Evolutionary conservation across 495 filamentous ascomycete genomes (phyloP), one percentile per base, ranked within the genome.

Genomic region (Penicillium daleae): DNA sequence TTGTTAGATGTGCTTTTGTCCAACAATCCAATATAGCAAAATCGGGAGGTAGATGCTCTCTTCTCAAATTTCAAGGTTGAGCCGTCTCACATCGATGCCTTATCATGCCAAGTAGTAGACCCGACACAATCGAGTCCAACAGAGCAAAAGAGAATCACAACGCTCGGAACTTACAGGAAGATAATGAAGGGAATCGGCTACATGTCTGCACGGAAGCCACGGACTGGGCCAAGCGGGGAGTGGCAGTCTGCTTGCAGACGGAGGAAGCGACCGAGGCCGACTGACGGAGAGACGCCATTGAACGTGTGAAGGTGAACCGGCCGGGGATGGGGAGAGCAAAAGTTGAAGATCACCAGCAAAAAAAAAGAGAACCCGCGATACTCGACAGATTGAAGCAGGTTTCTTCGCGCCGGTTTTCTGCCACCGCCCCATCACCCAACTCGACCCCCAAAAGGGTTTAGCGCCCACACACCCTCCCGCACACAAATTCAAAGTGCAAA

Each of bases 401-500:
- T 72, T 67, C 65, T 72, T 65, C 67, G 49, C 60, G 59, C 31
- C 48, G 60, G 59, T 57, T 49, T 72, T 72, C 70, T 72, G 70
- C 70, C 70, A 72, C 70, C 70, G 70, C 70, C 70, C 33, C 62
- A 63, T 69, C 29, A 3, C 15, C n/a, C 49, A 52, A n/a, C 26
- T 52, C 15, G n/a, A 55, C 26, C 74, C 57, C 74, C 57, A 63
- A 71, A 56, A 13, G 13, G 68, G 78, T 44, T 66, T 81, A 81
- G 78, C 70, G 75, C 65, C 32, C 49, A 62, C 62, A 68, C 71
- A 73, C 73, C 72, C 71, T 75, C 71, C 70, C 78, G 71, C 76
- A 75, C 75, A 77, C 76, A 73, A 78, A 77, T 78, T 74, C 66
- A 62, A 68, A 63, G 60, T 60, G 56, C 61, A 64, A 64, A 61